Conservation (phyloP, 306 rosid genomes). For the Rosa rugosa region DNA sequence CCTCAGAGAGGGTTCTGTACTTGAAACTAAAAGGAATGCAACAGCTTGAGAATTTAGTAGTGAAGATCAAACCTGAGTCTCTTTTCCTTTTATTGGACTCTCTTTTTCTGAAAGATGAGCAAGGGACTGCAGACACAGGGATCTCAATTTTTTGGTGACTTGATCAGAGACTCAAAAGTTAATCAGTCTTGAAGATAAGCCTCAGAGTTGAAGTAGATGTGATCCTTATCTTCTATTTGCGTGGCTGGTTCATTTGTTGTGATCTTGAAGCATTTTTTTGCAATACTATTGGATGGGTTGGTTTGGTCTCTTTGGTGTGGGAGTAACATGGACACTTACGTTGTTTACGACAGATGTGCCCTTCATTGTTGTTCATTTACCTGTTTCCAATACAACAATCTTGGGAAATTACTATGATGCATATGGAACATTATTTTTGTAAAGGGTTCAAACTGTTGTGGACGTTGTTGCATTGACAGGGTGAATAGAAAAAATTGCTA, state of each 20-base stretch:
- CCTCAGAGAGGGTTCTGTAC: constrained; percentile 71
- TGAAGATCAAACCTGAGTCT: constrained; percentile 5
- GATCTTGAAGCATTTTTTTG: constrained; percentile 59
- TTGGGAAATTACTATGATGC: constrained; percentile 37
- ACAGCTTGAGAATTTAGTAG: constrained; percentile 26
- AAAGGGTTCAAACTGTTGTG: constrained; percentile 41
- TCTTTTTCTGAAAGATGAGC: constrained; percentile 33
- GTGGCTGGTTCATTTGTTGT: constrained; percentile 47
- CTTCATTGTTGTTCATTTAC: constrained; percentile 37
- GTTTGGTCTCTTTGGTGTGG: constrained; percentile 39
- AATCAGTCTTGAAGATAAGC: constrained; percentile 24
- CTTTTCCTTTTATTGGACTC: constrained; percentile 24
- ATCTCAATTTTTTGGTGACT: constrained; percentile 42
- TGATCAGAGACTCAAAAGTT: constrained; percentile 16
- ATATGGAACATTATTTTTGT: constrained; percentile 47
- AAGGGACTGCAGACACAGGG: constrained; percentile 30
- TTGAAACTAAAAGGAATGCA: constrained; percentile 64
- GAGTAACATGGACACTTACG: constrained; percentile 20
- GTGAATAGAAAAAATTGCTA: constrained; percentile 32
- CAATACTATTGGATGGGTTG: constrained; percentile 43
- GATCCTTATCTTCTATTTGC: constrained; percentile 41
- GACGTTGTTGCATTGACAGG: constrained; percentile 42
- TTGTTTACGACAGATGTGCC: constrained; percentile 32
- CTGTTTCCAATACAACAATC: constrained; percentile 34
- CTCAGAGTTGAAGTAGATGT: constrained; percentile 30